phyloP scores from a whole-genome alignment of 352 stramenopile species.

The Pythium insidiosum region DNA sequence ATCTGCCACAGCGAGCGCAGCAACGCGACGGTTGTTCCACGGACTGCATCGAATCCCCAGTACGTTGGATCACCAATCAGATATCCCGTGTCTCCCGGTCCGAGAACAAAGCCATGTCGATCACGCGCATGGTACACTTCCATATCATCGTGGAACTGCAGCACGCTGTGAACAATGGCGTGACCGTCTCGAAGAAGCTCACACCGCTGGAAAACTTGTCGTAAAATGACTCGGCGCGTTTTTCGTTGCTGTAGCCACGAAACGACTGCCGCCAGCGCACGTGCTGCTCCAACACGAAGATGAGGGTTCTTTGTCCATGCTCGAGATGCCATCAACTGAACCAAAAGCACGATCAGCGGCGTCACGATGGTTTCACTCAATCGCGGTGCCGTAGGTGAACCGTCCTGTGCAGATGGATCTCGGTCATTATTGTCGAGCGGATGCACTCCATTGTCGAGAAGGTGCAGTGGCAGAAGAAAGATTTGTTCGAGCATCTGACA shows the following conservation, averaged over 20 bases:
- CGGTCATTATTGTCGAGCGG: neutral
- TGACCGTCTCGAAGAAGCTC: constrained; percentile 27
- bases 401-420: no score
- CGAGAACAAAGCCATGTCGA: no score
- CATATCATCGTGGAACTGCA: constrained; percentile 71
- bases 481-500: constrained; percentile 60
- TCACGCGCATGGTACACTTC: constrained; percentile 57
- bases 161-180: constrained; percentile 29
- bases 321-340: constrained; percentile 40
- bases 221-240: constrained; percentile 20
- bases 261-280: constrained; percentile 42
- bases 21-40: constrained; percentile 44
- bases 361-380: constrained; percentile 29
- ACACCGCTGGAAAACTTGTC: constrained; percentile 32
- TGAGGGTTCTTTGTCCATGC: constrained; percentile 66
- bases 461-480: constrained; percentile 42
- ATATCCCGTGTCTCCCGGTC: constrained; percentile 63
- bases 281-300: constrained; percentile 52
- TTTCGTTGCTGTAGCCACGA: constrained; percentile 52
- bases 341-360: constrained; percentile 53
- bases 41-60: constrained; percentile 63
- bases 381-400: no score
- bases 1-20: constrained; percentile 67
- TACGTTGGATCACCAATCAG: constrained; percentile 63
- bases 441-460: neutral